Evolutionary conservation across 176 grass and related monocot genomes (phyloP).

Genomic region (Luzula sylvatica): DNA sequence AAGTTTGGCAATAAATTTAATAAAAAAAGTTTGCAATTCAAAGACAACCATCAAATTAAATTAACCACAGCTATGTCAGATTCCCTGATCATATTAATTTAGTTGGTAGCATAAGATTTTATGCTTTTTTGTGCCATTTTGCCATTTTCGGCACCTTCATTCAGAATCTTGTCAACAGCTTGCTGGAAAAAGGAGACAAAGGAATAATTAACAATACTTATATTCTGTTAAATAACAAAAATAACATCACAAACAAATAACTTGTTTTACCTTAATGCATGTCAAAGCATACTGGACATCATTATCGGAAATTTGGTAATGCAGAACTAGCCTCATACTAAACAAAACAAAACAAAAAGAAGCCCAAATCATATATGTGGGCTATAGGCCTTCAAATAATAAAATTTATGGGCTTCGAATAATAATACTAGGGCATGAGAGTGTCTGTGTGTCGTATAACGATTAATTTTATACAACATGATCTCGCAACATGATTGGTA

Average conservation of each 20-base stretch:
- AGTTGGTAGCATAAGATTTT: neutral
- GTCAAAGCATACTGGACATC: constrained; percentile 65
- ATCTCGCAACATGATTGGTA: too few species aligned
- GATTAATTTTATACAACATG: too few species aligned
- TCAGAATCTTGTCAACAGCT: constrained; percentile 48
- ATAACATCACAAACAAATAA: neutral
- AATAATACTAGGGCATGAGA: too few species aligned
- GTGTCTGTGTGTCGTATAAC: too few species aligned
- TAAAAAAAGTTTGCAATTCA: too few species aligned
- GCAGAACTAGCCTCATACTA: constrained; percentile 82
- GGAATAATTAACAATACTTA: neutral
- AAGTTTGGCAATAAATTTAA: too few species aligned
- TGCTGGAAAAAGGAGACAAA: constrained; percentile 33
- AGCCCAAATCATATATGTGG: neutral
- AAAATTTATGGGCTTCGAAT: neutral
- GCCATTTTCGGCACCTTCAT: constrained; percentile 21
- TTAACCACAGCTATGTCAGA: too few species aligned
- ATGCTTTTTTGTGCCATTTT: constrained; percentile 1
- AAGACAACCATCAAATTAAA: too few species aligned
- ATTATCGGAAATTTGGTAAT: constrained; percentile 85
- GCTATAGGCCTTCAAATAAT: neutral
- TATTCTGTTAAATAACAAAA: neutral
- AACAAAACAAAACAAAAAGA: constrained; percentile 1
- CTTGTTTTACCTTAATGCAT: constrained; percentile 57
- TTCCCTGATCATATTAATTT: neutral